These are phyloP conservation scores for Wickerhamiella musiphila DNA, from an alignment of 805 yeast genomes.

Conservation along the genomic window DNA sequence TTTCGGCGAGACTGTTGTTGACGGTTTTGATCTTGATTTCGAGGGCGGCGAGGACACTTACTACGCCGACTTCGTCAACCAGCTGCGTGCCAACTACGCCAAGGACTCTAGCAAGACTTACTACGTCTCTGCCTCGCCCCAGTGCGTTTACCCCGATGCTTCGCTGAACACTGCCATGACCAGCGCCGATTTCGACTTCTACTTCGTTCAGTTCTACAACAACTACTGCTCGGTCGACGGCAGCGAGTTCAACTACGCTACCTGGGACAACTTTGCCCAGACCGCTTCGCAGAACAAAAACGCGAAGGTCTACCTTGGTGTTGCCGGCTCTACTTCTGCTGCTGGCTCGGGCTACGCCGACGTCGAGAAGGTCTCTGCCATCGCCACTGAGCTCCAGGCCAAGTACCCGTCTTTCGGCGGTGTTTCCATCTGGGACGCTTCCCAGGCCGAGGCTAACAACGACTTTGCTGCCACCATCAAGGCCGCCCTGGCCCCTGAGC, in stretches of 20 bases:
- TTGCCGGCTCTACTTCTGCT: conserved; percentile 43
- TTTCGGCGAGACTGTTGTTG: conserved; percentile 59
- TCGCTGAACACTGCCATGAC: conserved; percentile 47
- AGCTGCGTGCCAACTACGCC: conserved; percentile 27
- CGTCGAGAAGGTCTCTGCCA: conserved; percentile 19
- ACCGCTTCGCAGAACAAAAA: conserved; percentile 45
- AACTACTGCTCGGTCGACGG: conserved; percentile 39
- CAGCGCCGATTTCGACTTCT: conserved; percentile 55
- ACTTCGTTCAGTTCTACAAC: conserved; percentile 80
- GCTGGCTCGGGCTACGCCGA: conserved; percentile 41
- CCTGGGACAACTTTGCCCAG: conserved; percentile 53
- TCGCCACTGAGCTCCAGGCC: conserved; percentile 15
- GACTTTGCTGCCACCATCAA: conserved; percentile 30
- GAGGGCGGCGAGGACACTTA: conserved; percentile 46
- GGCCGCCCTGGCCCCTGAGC: conserved; percentile 9
- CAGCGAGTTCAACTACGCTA: conserved; percentile 43
- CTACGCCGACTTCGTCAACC: conserved; percentile 42
- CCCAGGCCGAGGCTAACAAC: conserved; percentile 35
- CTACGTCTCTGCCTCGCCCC: conserved; percentile 82
- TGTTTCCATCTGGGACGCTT: conserved; percentile 75
- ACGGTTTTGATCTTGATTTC: conserved; percentile 70
- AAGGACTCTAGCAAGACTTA: conserved; percentile 38
- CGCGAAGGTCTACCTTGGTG: conserved; percentile 55
- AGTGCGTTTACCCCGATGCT: conserved; percentile 76
- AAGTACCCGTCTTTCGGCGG: conserved; percentile 40